Base-by-base conservation (phyloP, 805 yeast genomes). In the Wickerhamomyces subpelliculosus region DNA sequence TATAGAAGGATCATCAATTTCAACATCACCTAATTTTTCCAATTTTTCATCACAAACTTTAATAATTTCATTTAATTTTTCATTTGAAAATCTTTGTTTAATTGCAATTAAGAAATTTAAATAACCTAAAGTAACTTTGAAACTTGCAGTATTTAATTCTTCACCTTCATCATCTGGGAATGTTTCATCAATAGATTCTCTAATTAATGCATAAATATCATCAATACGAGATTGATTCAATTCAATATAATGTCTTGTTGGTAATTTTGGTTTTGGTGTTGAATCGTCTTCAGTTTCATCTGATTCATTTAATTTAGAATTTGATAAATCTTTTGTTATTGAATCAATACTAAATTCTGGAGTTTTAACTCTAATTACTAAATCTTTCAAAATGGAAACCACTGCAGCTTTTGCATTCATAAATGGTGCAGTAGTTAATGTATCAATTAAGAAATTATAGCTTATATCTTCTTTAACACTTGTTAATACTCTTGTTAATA, bases 301-400 rank as follows among this genome's bases (percentile, higher is more conserved):
- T 19, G 13, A 32, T 16, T 34, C 32, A 25, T 33, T 34, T 18
- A 43, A 12, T 4, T 44, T 22, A 5, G 50, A 17, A 13, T 27
- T 35, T 12, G 35, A 40, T 9, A 47, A 22, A 11, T 16, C 28
- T 7, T 35, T 30, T 8, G 37, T 33, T 14, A 45, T 14, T 6
- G 41, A 42, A 25, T 47, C 39, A 13, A 49, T 36, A 20, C 12
- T 22, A 22, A 19, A 3, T n/a, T 21, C 23, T 21, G 12, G 11
- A 23, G 43, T 31, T 21, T 49, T 48, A 7, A 51, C 49, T 44
- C 72, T 69, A 5, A 70, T 48, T 46, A 78, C 57, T 44, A 87
- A 65, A 47, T 80, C 86, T 55, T 82, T 86, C 51, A 87, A 68
- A 19, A 86, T 76, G 4, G 80, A 75, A 14, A 86, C 70, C 27